Evolutionary conservation across 208 protist species (phyloP), one percentile per base, ranked within the genome.

Genomic region (Naegleria lovaniensis): DNA sequence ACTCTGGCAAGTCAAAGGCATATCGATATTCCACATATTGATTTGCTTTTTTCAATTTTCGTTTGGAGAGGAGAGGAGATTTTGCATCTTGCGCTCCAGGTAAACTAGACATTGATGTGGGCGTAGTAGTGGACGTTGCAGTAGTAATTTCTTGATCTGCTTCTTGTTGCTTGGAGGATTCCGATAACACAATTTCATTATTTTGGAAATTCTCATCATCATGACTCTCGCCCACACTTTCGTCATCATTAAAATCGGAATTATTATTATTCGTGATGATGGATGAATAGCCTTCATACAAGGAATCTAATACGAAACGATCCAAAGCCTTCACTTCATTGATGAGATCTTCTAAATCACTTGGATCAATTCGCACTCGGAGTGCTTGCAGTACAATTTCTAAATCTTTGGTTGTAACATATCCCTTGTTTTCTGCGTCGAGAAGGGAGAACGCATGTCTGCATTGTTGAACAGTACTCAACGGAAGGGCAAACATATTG

Each of bases 1-100:
- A 79, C 36, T 79, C 67, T 79, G 67, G 67, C 36, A 79, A 79
- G 36, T 79, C 67, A n/a, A 79, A 79, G n/a, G 25, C 67, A 79
- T 79, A 33, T 79, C 67, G 19, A 79, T 79, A 79, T 36, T 25
- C 67, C 25, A 79, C n/a, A 9, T 36, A 36, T 33, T 79, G 19
- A 36, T 79, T 9, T 2, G 67, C 13, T 36, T 36, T 79, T 36
- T 36, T 79, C 29, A 79, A 79, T 79, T 36, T 79, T 79, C 6
- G 16, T 36, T 79, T 36, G 1, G n/a, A 36, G 6, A 36, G 7
- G 6, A 29, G 25, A 79, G n/a, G 67, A 36, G 67, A 29, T 29
- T 29, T n/a, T n/a, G n/a, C n/a, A n/a, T n/a, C n/a, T n/a, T n/a
- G n/a, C n/a, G n/a, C n/a, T n/a, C n/a, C n/a, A n/a, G n/a, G n/a